Conservation (phyloP, 176 grass and related monocot species). For the Juncus inflexus region DNA sequence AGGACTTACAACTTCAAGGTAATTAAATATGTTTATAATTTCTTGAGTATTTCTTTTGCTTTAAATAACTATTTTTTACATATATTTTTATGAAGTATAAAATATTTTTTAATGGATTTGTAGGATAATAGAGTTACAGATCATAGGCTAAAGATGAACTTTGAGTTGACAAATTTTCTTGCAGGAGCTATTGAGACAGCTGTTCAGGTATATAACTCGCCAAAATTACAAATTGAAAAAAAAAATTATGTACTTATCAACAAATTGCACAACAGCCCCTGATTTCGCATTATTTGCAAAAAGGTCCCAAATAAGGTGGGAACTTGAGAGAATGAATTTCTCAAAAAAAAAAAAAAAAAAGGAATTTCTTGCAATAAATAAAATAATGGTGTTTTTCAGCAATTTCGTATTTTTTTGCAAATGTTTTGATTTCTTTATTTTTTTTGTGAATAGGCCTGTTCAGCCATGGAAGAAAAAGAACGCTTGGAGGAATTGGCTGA, state of each 20-base stretch:
- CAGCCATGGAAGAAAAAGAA: conserved; percentile 81
- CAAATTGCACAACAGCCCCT: not conserved
- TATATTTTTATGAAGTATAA: conserved; percentile 6
- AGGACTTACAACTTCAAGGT: conserved; percentile 99
- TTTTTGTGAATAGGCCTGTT: conserved; percentile 44
- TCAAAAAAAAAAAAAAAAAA: too few species aligned
- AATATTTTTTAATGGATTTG: conserved; percentile 27
- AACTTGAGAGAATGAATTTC: too few species aligned
- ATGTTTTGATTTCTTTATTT: not conserved
- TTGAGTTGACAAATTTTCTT: conserved; percentile 73
- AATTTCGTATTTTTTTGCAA: not conserved
- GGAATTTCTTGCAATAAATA: too few species aligned
- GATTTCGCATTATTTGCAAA: not conserved
- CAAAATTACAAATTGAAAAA: conserved; percentile 18
- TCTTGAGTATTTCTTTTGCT: not conserved
- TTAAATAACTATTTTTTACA: conserved; percentile 4
- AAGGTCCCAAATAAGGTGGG: too few species aligned
- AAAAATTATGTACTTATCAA: not conserved
- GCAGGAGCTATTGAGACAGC: conserved; percentile 75
- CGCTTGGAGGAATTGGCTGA: conserved; percentile 77
- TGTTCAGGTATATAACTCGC: conserved; percentile 47
- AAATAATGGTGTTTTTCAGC: too few species aligned
- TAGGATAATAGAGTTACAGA: conserved; percentile 95
- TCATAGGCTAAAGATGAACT: conserved; percentile 90
- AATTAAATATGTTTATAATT: conserved; percentile 14